Evolutionary conservation across 495 filamentous ascomycete genomes (phyloP), one percentile per base, ranked within the genome.

Genomic region (Penicillium robsamsonii): DNA sequence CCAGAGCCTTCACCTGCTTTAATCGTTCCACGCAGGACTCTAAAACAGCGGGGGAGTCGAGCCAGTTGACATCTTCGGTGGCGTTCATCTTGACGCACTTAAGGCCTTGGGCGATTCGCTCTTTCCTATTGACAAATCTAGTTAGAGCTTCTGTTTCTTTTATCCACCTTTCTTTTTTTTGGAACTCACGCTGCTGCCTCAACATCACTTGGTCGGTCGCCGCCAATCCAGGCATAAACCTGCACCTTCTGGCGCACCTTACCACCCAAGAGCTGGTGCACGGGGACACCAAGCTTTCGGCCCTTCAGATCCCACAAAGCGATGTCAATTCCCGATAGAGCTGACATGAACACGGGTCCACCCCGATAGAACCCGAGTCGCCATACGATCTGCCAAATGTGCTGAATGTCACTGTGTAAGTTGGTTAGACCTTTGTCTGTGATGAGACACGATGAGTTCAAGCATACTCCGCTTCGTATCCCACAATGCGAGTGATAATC

Each of bases 221-320:
- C 89, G 31, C 89, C 89, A 63, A 93, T 91, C 89, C 89, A 93
- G n/a, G 86, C 84, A 65, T 93, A 93, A 4, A 93, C 89, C 58
- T 82, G 82, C 27, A 91, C 68, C 66, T 87, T 89, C 62, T 87
- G 73, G 29, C 89, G 78, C 37, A 92, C 86, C 61, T 89, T 88
- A 17, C 89, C 89, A 13, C 89, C 89, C 3, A 93, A 73, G 12
- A 93, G 73, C 60, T 90, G 82, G 60, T 88, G 84, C 25, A 93
- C 78, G 1, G 89, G 89, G 2, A 92, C 85, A 11, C 81, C 79
- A 18, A 92, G 70, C 56, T 63, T 70, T 3, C 75, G 69, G 3
- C 76, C 75, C 62, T 92, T 92, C 42, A 92, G 64, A 75, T 92
- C 89, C 89, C 89, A 92, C 5, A 93, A 73, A 0, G 89, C 89